Conservation (phyloP, 768 basidiomycete species). For the Coprinopsis marcescibilis region DNA sequence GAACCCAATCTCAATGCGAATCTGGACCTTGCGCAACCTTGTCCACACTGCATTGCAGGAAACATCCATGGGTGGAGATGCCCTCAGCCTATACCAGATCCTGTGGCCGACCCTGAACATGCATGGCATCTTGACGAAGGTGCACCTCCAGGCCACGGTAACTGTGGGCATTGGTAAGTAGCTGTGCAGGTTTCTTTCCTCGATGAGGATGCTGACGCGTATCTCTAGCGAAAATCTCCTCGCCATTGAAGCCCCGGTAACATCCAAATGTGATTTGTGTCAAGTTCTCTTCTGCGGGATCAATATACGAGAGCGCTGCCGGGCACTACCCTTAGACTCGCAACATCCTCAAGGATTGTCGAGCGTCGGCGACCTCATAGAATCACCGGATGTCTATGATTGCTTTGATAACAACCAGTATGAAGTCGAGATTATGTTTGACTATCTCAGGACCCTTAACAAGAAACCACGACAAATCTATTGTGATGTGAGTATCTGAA, state of each 20-base stretch:
- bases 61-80: slow-evolving; percentile 79
- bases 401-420: slow-evolving; percentile 72
- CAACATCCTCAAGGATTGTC: slow-evolving; percentile 69
- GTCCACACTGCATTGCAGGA: slow-evolving; percentile 66
- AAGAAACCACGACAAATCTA: slow-evolving; percentile 70
- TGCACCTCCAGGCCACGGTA: slow-evolving; percentile 69
- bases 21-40: slow-evolving; percentile 66
- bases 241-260: slow-evolving; percentile 64
- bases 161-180: slow-evolving; percentile 78
- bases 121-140: slow-evolving; percentile 80
- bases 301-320: slow-evolving; percentile 67
- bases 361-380: slow-evolving; percentile 70
- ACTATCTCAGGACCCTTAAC: slow-evolving; percentile 61
- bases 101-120: slow-evolving; percentile 55
- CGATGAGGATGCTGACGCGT: background rate
- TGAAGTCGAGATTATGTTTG: slow-evolving; percentile 81
- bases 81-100: slow-evolving; percentile 75
- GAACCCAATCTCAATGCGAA: slow-evolving; percentile 65
- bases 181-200: background rate
- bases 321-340: slow-evolving; percentile 45
- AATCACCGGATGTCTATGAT: slow-evolving; percentile 73
- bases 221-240: slow-evolving; percentile 63
- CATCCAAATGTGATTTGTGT: slow-evolving; percentile 82
- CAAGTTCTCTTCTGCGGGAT: slow-evolving; percentile 81
- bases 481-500: slow-evolving; percentile 48